Evolutionary conservation across 176 grass and related monocot genomes (phyloP), one percentile per base, ranked within the genome.

Genomic region (Eleusine coracana): DNA sequence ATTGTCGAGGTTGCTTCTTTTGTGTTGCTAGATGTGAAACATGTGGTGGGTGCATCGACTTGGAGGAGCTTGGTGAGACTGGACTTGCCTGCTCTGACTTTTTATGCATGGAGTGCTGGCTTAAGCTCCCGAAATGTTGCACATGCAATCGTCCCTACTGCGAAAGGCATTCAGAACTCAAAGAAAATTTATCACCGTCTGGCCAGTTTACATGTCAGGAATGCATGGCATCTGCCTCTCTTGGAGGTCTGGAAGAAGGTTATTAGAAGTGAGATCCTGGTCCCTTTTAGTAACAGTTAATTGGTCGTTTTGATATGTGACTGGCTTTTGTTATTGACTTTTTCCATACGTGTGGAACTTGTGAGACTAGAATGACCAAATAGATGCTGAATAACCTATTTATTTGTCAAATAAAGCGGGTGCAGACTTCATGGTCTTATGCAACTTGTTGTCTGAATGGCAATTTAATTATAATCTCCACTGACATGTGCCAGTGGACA

Each of bases 81-180:
- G 83, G 84, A 50, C 82, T 87, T 23, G 91, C 80, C 15, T 92
- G 93, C 71, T 92, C 89, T 9, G 93, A 99, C 80, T 90, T 96
- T 63, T 66, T 99, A 66, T 94, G 93, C 83, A 68, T 77, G 41
- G 63, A 93, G 4, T 99, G 96, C 75, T 99, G 93, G 93, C 89
- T 99, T 73, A 79, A 70, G 81, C 85, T 85, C 65, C 87, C 85
- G 1, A 99, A 96, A 82, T 99, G 96, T 39, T 79, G 87, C 67
- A 87, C 80, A 31, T 99, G 96, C 77, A 99, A 96, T 69, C 80
- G 87, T 46, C 96, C 96, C 42, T 96, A 94, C 56, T 99, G 96
- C 50, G 61, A 87, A 55, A 70, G 78, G 20, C 87, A 96, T 79
- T 86, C 66, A 25, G 84, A 82, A 75, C 27, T 87, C 7, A 74